Evolutionary conservation across 2,329 filamentous ascomycete species (phyloP), one percentile per base, ranked within the genome.

Genomic region (Pseudophaeomoniella oleicola): DNA sequence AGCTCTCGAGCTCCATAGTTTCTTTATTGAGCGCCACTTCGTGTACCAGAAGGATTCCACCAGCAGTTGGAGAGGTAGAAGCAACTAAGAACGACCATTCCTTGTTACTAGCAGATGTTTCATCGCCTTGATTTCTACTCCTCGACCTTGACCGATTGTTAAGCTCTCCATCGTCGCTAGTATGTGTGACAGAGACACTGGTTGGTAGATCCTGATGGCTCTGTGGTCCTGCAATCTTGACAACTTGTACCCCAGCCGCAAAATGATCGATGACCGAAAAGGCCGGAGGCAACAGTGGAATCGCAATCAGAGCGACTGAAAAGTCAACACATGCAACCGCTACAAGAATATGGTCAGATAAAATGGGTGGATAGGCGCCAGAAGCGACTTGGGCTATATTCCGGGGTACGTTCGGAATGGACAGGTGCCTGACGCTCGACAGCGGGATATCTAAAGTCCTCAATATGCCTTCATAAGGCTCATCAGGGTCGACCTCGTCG

Each of bases 271-370:
- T 56, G 17, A 55, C 50, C 3, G 51, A 46, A 14, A 58, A 54
- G 29, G 67, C 59, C 16, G 71, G 71, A 34, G 72, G 71, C 10
- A 51, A 50, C 16, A 77, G 55, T 3, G 73, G 71, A 13, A 75
- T 46, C 3, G 64, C 64, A 15, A 78, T 57, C 34, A 78, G 46
- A 18, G 66, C 62, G 9, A 72, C 58, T n/a, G 63, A 69, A 11
- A 63, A 66, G 48, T 78, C 72, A 12, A 67, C 62, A 43, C 71
- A 77, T 12, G 67, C 62, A 3, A 67, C 65, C 1, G 66, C 60
- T 27, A 77, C 57, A 16, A 74, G 57, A 12, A 78, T 64, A 37
- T 59, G 64, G 27, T 59, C 57, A 30, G 58, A 60, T 38, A 72
- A 57, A 19, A 71, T 56, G 17, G 56, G 52, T 6, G 67, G 69